A percentile compares a stretch with the other conserved stretches of the same genome.
These are phyloP conservation scores for Catunica adiposa DNA, from an alignment of 2,329 filamentous ascomycete genomes.

Conservation along the genomic window DNA sequence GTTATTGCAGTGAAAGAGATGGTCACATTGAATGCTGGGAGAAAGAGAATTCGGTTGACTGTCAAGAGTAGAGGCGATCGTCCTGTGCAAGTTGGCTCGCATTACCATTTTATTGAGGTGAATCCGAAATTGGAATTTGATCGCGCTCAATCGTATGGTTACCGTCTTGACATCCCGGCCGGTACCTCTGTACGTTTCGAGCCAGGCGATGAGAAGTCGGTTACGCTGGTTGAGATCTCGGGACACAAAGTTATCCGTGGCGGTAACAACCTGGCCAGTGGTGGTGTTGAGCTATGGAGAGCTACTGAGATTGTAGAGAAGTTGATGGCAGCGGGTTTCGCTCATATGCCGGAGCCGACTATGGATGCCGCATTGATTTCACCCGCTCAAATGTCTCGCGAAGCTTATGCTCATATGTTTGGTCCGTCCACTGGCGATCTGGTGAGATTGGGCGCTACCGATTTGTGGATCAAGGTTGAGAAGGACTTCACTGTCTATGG, in stretches of 20 bases:
- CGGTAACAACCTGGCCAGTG: slow-evolving; percentile 65
- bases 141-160: slow-evolving; percentile 65
- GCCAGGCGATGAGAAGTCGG: slow-evolving; percentile 80
- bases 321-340: slow-evolving; percentile 58
- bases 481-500: slow-evolving; percentile 71
- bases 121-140: slow-evolving; percentile 86
- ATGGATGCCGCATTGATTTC: slow-evolving; percentile 38
- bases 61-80: slow-evolving; percentile 80
- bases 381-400: slow-evolving; percentile 54
- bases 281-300: slow-evolving; percentile 47
- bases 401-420: slow-evolving; percentile 75
- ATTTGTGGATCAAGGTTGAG: slow-evolving; percentile 83
- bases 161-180: slow-evolving; percentile 72
- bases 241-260: slow-evolving; percentile 67
- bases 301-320: slow-evolving; percentile 48
- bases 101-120: slow-evolving; percentile 93
- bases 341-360: slow-evolving; percentile 53
- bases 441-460: slow-evolving; percentile 66
- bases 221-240: slow-evolving; percentile 75
- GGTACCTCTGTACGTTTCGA: slow-evolving; percentile 89
- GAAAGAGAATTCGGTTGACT: slow-evolving; percentile 54
- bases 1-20: slow-evolving; percentile 53
- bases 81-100: slow-evolving; percentile 82
- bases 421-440: slow-evolving; percentile 78
- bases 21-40: slow-evolving; percentile 56